Evolutionary conservation across 2,329 filamentous ascomycete genomes (phyloP).

Genomic region (Pseudogymnoascus sp.): DNA sequence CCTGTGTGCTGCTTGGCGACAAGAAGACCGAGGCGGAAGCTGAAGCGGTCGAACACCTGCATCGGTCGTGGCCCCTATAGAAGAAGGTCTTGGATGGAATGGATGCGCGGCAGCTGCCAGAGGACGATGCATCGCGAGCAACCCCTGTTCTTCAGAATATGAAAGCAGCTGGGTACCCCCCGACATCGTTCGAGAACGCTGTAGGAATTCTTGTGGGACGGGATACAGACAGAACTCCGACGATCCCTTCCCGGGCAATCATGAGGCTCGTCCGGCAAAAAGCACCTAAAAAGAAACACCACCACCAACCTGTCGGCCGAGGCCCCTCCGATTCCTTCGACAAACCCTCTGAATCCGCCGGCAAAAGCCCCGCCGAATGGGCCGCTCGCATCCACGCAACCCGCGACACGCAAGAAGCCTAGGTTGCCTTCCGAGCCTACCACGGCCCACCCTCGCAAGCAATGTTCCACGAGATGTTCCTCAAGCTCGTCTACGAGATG

Average conservation of each 20-base stretch:
- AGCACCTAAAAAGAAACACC: not conserved
- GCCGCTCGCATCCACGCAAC: slow-evolving; percentile 51
- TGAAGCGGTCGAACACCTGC: slow-evolving; percentile 41
- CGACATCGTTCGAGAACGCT: slow-evolving; percentile 39
- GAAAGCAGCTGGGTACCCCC: slow-evolving; percentile 48
- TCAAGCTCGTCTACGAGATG: slow-evolving; percentile 42
- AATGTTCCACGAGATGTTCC: slow-evolving; percentile 55
- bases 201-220: slow-evolving; percentile 48
- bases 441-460: slow-evolving; percentile 28
- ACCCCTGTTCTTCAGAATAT: slow-evolving; percentile 47
- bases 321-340: not conserved
- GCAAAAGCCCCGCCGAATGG: slow-evolving; percentile 34
- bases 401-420: slow-evolving; percentile 55
- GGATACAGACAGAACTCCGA: slow-evolving; percentile 43
- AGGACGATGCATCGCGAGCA: slow-evolving; percentile 48
- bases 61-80: slow-evolving; percentile 55
- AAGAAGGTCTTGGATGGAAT: slow-evolving; percentile 50
- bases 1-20: slow-evolving; percentile 45
- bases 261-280: slow-evolving; percentile 9
- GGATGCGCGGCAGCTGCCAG: slow-evolving; percentile 45
- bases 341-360: too few relatives aligned
- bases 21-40: slow-evolving; percentile 46
- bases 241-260: slow-evolving; percentile 47
- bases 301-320: not conserved
- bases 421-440: slow-evolving; percentile 34